Evolutionary conservation across 2,329 filamentous ascomycete genomes (phyloP).

Genomic region (Parastagonospora avenae): DNA sequence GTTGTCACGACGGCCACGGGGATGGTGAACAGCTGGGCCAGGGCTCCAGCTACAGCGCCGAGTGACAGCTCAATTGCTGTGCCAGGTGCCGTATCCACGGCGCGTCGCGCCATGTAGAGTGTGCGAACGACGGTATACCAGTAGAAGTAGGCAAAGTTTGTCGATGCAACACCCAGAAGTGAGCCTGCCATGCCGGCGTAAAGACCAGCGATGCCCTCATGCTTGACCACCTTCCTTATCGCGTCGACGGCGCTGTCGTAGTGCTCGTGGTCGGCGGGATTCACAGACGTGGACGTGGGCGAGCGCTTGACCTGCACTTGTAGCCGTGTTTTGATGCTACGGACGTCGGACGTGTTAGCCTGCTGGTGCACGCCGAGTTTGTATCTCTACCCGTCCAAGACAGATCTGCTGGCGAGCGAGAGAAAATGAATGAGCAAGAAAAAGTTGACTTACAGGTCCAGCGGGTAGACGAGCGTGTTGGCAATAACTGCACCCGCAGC

Average conservation of each 20-base stretch:
- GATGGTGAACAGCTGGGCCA: conserved; percentile 95
- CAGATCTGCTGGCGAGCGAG: too few species aligned
- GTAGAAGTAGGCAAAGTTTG: conserved; percentile 99
- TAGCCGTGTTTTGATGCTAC: conserved; percentile 90
- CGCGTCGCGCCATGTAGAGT: conserved; percentile 70
- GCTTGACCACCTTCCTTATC: conserved; percentile 78
- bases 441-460: conserved; percentile 95
- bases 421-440: too few species aligned
- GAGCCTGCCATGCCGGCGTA: conserved; percentile 89
- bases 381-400: too few species aligned
- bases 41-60: conserved; percentile 83
- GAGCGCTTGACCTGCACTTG: conserved; percentile 85
- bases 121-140: conserved; percentile 92
- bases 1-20: conserved; percentile 95
- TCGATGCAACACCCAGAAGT: conserved; percentile 89
- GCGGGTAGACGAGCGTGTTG: conserved; percentile 92
- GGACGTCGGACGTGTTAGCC: not conserved
- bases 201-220: conserved; percentile 80
- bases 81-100: conserved; percentile 68
- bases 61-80: conserved; percentile 83
- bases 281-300: conserved; percentile 45
- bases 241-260: conserved; percentile 90
- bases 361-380: too few species aligned
- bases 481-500: conserved; percentile 92
- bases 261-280: conserved; percentile 64